Percentiles rank a stretch among this genome's conserved stretches.
Evolutionary conservation across 1,284 basidiomycete genomes (phyloP).

Genomic region (Apiotrichum akiyoshidainum): DNA sequence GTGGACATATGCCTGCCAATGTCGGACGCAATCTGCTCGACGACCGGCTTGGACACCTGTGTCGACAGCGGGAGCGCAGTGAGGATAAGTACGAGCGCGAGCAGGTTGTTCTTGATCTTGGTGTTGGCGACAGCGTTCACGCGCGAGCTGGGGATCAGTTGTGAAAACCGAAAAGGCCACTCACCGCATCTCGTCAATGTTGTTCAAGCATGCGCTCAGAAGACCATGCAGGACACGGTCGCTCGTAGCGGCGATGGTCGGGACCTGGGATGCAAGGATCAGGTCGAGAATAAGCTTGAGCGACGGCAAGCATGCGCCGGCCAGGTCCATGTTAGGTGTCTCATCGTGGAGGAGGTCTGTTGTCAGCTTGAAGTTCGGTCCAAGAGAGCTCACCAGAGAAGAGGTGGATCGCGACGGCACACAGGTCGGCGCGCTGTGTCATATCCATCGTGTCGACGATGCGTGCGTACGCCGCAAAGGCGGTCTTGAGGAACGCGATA

Average conservation of each 20-base stretch:
- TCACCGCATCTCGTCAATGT: constrained; percentile 88
- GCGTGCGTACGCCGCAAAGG: constrained; percentile 64
- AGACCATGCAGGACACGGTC: constrained; percentile 73
- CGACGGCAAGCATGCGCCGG: constrained; percentile 71
- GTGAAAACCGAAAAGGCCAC: constrained; percentile 30
- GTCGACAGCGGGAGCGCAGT: constrained; percentile 70
- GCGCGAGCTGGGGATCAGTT: constrained; percentile 60
- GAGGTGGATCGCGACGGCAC: constrained; percentile 73
- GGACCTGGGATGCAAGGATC: constrained; percentile 35
- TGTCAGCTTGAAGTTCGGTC: constrained; percentile 1
- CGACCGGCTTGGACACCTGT: constrained; percentile 67
- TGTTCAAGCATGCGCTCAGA: constrained; percentile 75
- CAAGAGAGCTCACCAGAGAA: constrained; percentile 62
- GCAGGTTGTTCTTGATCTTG: constrained; percentile 87
- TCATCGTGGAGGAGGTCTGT: constrained; percentile 81
- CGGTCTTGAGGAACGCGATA: constrained; percentile 63
- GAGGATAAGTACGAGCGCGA: constrained; percentile 79
- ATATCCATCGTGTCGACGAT: constrained; percentile 63
- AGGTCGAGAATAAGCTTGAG: constrained; percentile 70
- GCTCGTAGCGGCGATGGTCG: constrained; percentile 31
- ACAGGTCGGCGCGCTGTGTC: constrained; percentile 60
- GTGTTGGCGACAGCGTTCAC: constrained; percentile 70
- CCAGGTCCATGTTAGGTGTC: constrained; percentile 69
- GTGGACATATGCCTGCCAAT: constrained; percentile 66
- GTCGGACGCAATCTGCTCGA: constrained; percentile 81